phyloP scores from a whole-genome alignment of 768 basidiomycete genomes.

The Paxillus rubicundulus region DNA sequence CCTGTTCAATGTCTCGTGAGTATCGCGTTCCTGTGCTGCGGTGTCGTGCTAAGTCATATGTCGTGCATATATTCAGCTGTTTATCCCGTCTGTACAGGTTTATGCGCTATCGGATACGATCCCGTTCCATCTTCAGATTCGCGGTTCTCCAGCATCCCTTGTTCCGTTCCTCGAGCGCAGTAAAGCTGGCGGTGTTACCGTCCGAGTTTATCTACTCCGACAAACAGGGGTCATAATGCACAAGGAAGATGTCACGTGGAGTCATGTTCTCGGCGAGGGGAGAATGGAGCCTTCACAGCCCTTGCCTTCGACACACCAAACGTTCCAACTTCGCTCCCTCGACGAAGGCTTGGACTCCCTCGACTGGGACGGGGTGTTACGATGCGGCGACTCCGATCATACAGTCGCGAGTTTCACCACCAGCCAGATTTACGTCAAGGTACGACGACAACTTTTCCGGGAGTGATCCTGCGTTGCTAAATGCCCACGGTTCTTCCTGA shows the following conservation, averaged over 20 bases:
- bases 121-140: constrained; percentile 64
- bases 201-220: constrained; percentile 56
- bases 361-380: constrained; percentile 62
- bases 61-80: constrained; percentile 40
- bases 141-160: constrained; percentile 45
- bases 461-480: not conserved
- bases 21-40: constrained; percentile 2
- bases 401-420: constrained; percentile 47
- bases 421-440: constrained; percentile 49
- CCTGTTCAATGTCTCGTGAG: constrained; percentile 53
- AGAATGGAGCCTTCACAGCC: constrained; percentile 45
- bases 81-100: constrained; percentile 54
- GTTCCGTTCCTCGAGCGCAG: constrained; percentile 40
- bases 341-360: constrained; percentile 39
- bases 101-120: constrained; percentile 56
- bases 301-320: constrained; percentile 12
- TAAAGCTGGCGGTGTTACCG: constrained; percentile 6
- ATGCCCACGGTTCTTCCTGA: not conserved
- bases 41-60: not conserved
- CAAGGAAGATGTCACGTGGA: constrained; percentile 5
- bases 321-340: constrained; percentile 7
- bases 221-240: constrained; percentile 41
- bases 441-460: constrained; percentile 25
- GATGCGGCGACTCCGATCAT: constrained; percentile 33
- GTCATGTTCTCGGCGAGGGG: constrained; percentile 46